Evolutionary conservation across 2,329 filamentous ascomycete species (phyloP).

Genomic region (Sarocladiaceae sp.): DNA sequence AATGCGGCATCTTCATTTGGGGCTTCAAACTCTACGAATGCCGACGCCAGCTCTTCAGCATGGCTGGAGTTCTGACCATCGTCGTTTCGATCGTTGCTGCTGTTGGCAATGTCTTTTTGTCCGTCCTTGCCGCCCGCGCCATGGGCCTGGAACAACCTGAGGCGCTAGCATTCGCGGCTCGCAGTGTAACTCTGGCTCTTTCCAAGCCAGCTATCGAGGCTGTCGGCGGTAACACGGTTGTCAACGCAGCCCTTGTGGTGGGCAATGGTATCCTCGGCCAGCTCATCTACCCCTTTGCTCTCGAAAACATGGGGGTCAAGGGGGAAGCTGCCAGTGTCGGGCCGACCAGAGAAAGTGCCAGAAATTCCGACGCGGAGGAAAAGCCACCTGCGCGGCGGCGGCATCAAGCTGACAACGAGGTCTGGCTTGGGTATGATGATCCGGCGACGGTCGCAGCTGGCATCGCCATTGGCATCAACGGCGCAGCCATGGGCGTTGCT

Average conservation of each 20-base stretch:
- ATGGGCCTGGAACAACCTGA: slow-evolving; percentile 29
- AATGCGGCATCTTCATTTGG: slow-evolving; percentile 46
- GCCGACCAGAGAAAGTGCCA: background rate
- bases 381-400: background rate
- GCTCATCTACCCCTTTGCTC: slow-evolving; percentile 29
- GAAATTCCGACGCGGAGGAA: too few species aligned
- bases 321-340: slow-evolving; percentile 1
- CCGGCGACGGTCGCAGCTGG: slow-evolving; percentile 40
- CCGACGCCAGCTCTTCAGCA: slow-evolving; percentile 37
- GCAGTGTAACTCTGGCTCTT: slow-evolving; percentile 44
- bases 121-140: slow-evolving; percentile 28
- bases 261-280: slow-evolving; percentile 43
- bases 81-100: slow-evolving; percentile 31
- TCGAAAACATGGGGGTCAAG: slow-evolving; percentile 23
- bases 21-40: slow-evolving; percentile 48
- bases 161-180: slow-evolving; percentile 40
- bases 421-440: slow-evolving; percentile 18
- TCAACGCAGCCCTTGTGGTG: slow-evolving; percentile 45
- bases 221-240: slow-evolving; percentile 37
- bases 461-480: slow-evolving; percentile 50
- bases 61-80: slow-evolving; percentile 32
- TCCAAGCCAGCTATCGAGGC: slow-evolving; percentile 39
- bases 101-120: slow-evolving; percentile 34
- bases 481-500: slow-evolving; percentile 53
- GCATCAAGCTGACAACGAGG: background rate